These are phyloP conservation scores for Ilex paraguariensis DNA, from an alignment of 305 asterid species.

Conservation along the genomic window DNA sequence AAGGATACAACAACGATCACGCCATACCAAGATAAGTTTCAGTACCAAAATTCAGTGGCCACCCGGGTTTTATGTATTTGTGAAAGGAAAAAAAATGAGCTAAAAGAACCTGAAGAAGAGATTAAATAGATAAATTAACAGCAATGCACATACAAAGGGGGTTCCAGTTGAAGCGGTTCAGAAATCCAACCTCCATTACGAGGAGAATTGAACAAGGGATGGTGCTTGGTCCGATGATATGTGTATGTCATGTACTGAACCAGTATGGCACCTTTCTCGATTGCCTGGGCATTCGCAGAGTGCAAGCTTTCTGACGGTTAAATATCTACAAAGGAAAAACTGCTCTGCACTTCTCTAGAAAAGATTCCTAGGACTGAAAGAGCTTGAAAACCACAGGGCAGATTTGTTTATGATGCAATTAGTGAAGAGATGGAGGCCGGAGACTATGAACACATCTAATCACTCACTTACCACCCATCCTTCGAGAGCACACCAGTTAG, in stretches of 20 bases:
- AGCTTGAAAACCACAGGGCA: slow-evolving; percentile 10
- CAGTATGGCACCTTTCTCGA: slow-evolving; percentile 1
- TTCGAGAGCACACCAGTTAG: slow-evolving; percentile 20
- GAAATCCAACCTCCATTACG: slow-evolving; percentile 15
- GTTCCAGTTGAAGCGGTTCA: slow-evolving; percentile 13
- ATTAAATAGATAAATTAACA: not conserved
- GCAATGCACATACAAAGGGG: slow-evolving; percentile 19
- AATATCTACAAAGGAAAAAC: slow-evolving; percentile 42
- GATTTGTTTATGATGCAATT: not conserved
- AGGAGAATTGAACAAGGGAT: not conserved
- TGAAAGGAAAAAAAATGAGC: too few relatives aligned
- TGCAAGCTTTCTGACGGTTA: slow-evolving; percentile 26
- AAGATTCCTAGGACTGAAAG: slow-evolving; percentile 13
- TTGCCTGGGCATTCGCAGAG: slow-evolving; percentile 2
- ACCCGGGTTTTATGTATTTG: not conserved
- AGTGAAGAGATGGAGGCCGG: slow-evolving; percentile 15
- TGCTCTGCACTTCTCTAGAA: slow-evolving; percentile 22
- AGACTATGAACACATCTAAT: slow-evolving; percentile 14
- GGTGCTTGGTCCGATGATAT: slow-evolving; percentile 6
- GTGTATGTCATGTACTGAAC: slow-evolving; percentile 8
- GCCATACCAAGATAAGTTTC: not conserved
- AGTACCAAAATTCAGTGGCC: not conserved
- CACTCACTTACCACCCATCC: slow-evolving; percentile 28
- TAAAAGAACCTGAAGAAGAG: too few relatives aligned
- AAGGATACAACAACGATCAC: too few relatives aligned